A percentile compares a stretch with the other conserved stretches of the same genome.
Evolutionary conservation across 163 green algal species (phyloP).

Genomic region (Scenedesmus sp.): DNA sequence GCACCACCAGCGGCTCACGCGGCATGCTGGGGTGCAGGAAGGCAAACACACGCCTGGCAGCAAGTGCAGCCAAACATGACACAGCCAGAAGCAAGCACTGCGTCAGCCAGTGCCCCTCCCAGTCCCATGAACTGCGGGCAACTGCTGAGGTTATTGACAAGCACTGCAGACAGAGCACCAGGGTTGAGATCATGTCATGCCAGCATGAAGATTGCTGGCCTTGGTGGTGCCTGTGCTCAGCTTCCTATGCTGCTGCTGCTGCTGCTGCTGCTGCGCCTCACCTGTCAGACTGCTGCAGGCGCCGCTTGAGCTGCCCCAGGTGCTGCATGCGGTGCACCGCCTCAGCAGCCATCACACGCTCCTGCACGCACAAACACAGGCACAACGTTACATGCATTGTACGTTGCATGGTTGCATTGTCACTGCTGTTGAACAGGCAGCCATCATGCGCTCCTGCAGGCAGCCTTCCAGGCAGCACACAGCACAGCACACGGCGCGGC

Average conservation of each 20-base stretch:
- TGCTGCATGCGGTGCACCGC: constrained; percentile 47
- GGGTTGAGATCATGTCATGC: background rate
- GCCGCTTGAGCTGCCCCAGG: constrained; percentile 45
- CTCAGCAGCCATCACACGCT: constrained; percentile 40
- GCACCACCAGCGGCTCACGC: constrained; percentile 77
- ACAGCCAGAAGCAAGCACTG: background rate
- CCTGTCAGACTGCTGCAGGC: constrained; percentile 49
- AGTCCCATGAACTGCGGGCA: background rate
- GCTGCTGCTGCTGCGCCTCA: background rate
- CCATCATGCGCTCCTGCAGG: constrained; percentile 37
- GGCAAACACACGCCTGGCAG: constrained; percentile 38
- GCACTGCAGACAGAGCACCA: background rate
- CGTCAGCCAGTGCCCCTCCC: background rate
- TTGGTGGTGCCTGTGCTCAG: background rate
- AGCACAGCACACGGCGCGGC: background rate
- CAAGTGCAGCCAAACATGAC: background rate
- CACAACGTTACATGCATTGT: constrained; percentile 2
- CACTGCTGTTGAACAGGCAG: too few relatives aligned
- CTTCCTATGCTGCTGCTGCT: background rate
- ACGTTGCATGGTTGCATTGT: background rate
- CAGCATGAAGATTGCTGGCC: background rate
- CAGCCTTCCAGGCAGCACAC: background rate
- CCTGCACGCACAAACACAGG: background rate
- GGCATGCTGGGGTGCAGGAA: constrained; percentile 65
- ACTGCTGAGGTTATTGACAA: background rate